Evolutionary conservation across 2,329 filamentous ascomycete species (phyloP).

Genomic region (Colletotrichum sp.): DNA sequence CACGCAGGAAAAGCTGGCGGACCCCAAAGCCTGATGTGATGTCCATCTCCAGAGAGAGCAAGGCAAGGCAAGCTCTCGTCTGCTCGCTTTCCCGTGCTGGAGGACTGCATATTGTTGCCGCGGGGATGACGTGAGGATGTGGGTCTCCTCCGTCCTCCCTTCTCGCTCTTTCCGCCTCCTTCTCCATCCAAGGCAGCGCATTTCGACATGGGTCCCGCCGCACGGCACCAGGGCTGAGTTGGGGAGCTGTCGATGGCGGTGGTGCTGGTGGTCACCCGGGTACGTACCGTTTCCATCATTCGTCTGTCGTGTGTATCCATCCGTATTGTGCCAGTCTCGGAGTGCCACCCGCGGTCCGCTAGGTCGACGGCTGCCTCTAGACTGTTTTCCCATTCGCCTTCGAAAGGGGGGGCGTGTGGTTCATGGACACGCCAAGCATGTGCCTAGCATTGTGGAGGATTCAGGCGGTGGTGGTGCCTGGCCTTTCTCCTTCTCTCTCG

Average conservation of each 20-base stretch:
- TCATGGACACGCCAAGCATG: not conserved
- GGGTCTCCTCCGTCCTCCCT: not conserved
- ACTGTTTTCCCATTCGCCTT: not conserved
- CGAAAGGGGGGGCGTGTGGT: not conserved
- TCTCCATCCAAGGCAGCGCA: not conserved
- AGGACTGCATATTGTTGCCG: constrained; percentile 4
- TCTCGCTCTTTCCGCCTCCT: not conserved
- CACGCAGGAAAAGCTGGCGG: not conserved
- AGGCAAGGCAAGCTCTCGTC: not conserved
- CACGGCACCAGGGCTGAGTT: not conserved
- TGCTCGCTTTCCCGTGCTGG: not conserved
- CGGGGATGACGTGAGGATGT: constrained; percentile 16
- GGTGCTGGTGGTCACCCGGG: not conserved
- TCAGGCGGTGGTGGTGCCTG: not conserved
- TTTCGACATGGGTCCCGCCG: not conserved
- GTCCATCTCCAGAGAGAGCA: not conserved
- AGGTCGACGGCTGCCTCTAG: not conserved
- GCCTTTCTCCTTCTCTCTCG: constrained; percentile 1
- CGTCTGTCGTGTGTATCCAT: not conserved
- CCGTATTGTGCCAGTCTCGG: constrained; percentile 4
- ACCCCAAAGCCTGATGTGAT: not conserved
- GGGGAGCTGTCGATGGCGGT: not conserved
- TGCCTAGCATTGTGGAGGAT: constrained; percentile 13
- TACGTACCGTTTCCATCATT: not conserved
- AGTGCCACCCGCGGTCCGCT: constrained; percentile 16